Evolutionary conservation across 1,139 yeast genomes (phyloP), one percentile per base, ranked within the genome.

Genomic region (Kodamaea derodonti): DNA sequence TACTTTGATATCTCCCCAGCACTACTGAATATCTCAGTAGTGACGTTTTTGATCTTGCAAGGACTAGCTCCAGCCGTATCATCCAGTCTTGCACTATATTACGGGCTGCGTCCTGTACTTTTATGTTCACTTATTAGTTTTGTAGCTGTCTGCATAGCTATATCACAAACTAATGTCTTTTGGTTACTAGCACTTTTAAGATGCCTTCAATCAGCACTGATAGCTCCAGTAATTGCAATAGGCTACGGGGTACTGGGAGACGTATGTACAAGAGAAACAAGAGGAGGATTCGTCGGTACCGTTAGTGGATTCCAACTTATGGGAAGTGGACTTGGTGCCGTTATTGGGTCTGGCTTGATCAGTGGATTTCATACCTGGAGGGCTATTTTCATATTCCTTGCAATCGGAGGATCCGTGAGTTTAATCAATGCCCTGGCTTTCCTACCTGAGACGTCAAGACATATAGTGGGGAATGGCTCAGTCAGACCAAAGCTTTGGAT

Each of bases 61-160:
- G 72, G 72, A 2, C 33, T 65, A 1, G 46, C 58, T 2, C 95
- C 95, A 1, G 69, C 82, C 3, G 46, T 84, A 4, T 64, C 79
- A 54, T 79, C 82, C 0, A 68, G 79, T 1, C 42, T 84, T n/a
- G 80, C 92, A 0, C 95, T 85, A 49, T 50, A 63, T 1, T 61
- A 68, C 35, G 95, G 95, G 0, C 67, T 94, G 38, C 54, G 94
- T 26, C 92, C 94, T 0, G 69, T 81, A 0, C 61, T 78, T 10
- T 33, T 83, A 14, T 36, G 54, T 3, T 81, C 87, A 40, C 58
- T 81, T 30, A 12, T 67, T 0, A 59, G 78, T 2, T 82, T 74
- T 39, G 63, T 78, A 7, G 78, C 69, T 1, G 75, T 80, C 4
- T 75, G 80, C 48, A 49, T 79, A 14, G 87, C 84, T 1, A 52